A percentile compares a stretch with the other conserved stretches of the same genome.
These are phyloP conservation scores for Aristolochia californica DNA, from an alignment of 164 flowering plant genomes.

Conservation along the genomic window DNA sequence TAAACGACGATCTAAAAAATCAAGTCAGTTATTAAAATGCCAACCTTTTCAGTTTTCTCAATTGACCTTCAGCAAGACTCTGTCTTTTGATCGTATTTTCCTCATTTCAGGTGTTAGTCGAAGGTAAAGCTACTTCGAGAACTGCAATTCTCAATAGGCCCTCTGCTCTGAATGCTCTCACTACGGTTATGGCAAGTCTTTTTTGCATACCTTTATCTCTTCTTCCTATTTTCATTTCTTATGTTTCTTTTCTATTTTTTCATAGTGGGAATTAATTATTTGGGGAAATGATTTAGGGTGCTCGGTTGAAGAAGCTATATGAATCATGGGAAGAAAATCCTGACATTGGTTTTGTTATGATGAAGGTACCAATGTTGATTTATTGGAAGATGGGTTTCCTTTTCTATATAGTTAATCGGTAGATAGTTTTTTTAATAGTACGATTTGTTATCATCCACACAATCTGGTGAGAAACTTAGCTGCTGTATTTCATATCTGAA, in stretches of 20 bases:
- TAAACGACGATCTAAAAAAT: constrained; percentile 27
- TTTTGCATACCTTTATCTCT: background rate
- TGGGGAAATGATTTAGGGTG: constrained; percentile 27
- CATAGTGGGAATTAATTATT: background rate
- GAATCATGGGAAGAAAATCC: constrained; percentile 91
- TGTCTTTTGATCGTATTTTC: constrained; percentile 1
- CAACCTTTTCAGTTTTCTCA: background rate
- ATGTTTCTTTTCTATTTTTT: background rate
- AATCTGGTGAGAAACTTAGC: constrained; percentile 5
- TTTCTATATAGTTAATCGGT: too few relatives aligned
- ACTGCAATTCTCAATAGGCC: constrained; percentile 80
- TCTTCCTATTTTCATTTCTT: background rate
- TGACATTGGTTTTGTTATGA: constrained; percentile 64
- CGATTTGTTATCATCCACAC: background rate
- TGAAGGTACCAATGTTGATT: constrained; percentile 36
- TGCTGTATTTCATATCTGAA: constrained; percentile 29
- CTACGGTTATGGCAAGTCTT: constrained; percentile 46
- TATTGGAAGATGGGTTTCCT: background rate
- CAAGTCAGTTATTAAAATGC: constrained; percentile 27
- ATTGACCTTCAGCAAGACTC: background rate
- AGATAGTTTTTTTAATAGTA: background rate
- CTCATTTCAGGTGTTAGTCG: constrained; percentile 59
- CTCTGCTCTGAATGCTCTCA: constrained; percentile 65
- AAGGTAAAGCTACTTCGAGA: constrained; percentile 72
- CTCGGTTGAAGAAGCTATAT: constrained; percentile 58